Base-by-base conservation (phyloP, 1,139 yeast genomes). In the Pichia norvegensis region DNA sequence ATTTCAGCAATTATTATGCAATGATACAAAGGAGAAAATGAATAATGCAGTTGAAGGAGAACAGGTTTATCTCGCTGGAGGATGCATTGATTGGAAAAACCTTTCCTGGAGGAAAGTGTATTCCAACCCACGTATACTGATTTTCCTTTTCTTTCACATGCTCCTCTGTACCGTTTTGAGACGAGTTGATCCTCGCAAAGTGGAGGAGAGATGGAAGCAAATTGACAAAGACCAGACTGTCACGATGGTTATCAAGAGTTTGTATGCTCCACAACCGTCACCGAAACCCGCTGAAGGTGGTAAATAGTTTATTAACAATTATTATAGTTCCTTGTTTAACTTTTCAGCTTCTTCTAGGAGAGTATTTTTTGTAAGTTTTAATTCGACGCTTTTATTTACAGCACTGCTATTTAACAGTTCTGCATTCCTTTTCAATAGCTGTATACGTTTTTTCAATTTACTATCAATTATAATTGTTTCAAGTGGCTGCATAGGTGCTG, bases 211-310 rank as follows among this genome's bases (percentile, higher is more conserved):
- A 17, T 60, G 64, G 64, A 52, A 51, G 10, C 40, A 49, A 47
- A 60, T 60, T 39, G 64, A 60, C 44, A 54, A 50, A 13, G 47
- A 60, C 36, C 52, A 48, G 27, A 55, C 55, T 6, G 58, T 58
- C 1, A 48, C 57, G 1, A 52, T 41, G 13, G 51, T 55, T n/a
- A 37, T 59, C 20, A 52, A 47, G 21, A 49, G 52, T 14, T 46
- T 51, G 25, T 54, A 50, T 36, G 48, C 50, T 16, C 29, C 39
- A 25, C 19, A 22, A 14, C 14, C 19, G 9, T 13, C 19, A 7
- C 7, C 29, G 10, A 22, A 36, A 4, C 20, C 16, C 10, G 14
- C 6, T 20, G 22, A 22, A 6, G 35, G 14, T 13, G 23, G 19
- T 7, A 38, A 21, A 25, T 22, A 19, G n/a, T 14, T 23, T 21